These are phyloP conservation scores for Nakazawaea wickerhamii DNA, from an alignment of 805 yeast genomes.

Conservation along the genomic window DNA sequence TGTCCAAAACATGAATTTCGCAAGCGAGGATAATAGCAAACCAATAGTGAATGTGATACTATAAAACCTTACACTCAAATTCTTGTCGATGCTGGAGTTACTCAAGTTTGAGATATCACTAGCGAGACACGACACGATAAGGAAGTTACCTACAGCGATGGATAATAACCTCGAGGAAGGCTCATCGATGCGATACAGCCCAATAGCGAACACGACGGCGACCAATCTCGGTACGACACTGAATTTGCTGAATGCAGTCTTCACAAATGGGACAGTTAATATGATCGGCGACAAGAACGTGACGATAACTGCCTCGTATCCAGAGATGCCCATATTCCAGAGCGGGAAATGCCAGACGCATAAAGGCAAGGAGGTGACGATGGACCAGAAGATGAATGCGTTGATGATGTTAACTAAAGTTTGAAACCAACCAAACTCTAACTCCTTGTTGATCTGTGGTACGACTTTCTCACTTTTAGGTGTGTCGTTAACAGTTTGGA, in stretches of 20 bases:
- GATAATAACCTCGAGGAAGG: constrained; percentile 69
- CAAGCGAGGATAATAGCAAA: constrained; percentile 61
- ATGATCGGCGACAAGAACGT: constrained; percentile 56
- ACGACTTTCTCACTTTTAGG: not conserved
- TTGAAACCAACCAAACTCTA: constrained; percentile 26
- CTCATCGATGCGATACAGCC: constrained; percentile 59
- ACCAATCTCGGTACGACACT: constrained; percentile 53
- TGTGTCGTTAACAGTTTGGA: not conserved
- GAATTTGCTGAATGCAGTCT: constrained; percentile 30
- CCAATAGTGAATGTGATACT: constrained; percentile 64
- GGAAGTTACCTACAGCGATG: constrained; percentile 60
- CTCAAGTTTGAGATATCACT: constrained; percentile 42
- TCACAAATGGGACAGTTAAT: constrained; percentile 30
- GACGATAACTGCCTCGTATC: constrained; percentile 74
- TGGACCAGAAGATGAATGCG: constrained; percentile 81
- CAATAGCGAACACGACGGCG: constrained; percentile 63
- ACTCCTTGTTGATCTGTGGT: not conserved
- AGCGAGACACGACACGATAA: constrained; percentile 56
- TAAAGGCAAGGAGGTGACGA: constrained; percentile 70
- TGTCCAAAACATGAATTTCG: constrained; percentile 72
- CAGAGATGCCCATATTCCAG: constrained; percentile 97
- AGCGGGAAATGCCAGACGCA: constrained; percentile 96
- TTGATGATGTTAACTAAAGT: constrained; percentile 48
- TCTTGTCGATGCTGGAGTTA: constrained; percentile 17
- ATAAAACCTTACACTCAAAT: constrained; percentile 32